phyloP scores from a whole-genome alignment of 225 moss, liverwort and hornwort species.

The Climacium dendroides region DNA sequence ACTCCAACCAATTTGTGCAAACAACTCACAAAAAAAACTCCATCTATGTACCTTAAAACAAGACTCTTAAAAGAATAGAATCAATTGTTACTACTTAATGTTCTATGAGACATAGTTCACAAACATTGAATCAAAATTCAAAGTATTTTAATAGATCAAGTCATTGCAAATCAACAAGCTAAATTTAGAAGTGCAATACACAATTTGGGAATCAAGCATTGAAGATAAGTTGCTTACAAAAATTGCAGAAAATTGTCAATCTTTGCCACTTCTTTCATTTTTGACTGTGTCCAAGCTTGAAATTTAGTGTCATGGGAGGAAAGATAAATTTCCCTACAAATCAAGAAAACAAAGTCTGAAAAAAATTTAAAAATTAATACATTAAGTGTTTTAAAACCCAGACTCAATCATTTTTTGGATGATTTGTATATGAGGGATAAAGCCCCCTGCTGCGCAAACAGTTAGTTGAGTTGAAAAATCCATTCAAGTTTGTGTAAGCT shows the following conservation, averaged over 20 bases:
- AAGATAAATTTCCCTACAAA: neutral
- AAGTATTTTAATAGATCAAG: neutral
- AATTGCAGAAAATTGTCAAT: neutral
- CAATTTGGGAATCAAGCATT: neutral
- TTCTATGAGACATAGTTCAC: neutral
- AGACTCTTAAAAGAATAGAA: neutral
- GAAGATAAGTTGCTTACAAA: neutral
- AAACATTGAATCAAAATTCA: neutral
- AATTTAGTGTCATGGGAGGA: neutral
- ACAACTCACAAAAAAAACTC: neutral
- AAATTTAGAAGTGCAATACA: neutral
- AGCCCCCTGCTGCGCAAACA: accelerated
- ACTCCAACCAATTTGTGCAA: neutral
- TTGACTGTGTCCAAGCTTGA: neutral
- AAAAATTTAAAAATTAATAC: neutral
- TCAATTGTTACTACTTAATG: neutral
- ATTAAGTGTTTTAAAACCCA: neutral
- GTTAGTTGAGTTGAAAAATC: neutral
- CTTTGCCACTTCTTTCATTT: neutral
- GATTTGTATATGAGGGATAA: neutral
- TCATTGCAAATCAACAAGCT: neutral
- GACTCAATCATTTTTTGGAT: neutral
- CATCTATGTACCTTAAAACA: no score
- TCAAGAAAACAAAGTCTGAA: neutral
- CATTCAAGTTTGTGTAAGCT: neutral